These are phyloP conservation scores for Sphaerobolus stellatus DNA, from an alignment of 1,284 basidiomycete genomes.

Conservation along the genomic window DNA sequence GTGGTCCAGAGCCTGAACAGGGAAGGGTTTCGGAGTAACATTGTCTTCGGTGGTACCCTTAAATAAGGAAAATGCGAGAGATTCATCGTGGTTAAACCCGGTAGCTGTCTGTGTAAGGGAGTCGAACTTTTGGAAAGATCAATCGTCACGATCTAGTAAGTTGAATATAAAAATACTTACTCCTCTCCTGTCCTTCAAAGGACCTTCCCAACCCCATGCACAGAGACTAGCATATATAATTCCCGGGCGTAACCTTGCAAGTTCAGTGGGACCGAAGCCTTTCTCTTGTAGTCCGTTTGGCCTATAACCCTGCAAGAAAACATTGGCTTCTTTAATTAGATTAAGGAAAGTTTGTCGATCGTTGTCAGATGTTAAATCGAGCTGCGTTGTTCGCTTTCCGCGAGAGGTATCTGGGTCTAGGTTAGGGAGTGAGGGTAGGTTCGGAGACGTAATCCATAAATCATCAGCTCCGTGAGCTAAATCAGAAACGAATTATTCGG, in stretches of 20 bases:
- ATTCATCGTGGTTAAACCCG: conserved; percentile 63
- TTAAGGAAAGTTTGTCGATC: conserved; percentile 37
- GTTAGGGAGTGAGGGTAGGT: conserved; percentile 52
- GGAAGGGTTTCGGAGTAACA: conserved; percentile 47
- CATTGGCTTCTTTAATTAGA: conserved; percentile 49
- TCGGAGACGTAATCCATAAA: conserved; percentile 55
- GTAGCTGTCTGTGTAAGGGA: conserved; percentile 66
- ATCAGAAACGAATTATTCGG: no score
- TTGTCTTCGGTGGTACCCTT: conserved; percentile 17
- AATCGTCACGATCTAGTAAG: neutral
- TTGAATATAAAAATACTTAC: conserved; percentile 32
- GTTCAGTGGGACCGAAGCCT: conserved; percentile 49
- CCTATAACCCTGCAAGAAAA: conserved; percentile 68
- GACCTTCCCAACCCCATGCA: conserved; percentile 62
- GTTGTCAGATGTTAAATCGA: conserved; percentile 44
- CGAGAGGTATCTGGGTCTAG: conserved; percentile 63
- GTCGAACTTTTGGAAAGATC: conserved; percentile 50
- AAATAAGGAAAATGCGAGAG: conserved; percentile 42
- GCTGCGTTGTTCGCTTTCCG: conserved; percentile 64
- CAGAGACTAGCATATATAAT: conserved; percentile 58
- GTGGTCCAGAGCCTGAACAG: conserved; percentile 65
- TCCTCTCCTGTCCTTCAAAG: conserved; percentile 56
- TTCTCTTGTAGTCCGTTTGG: conserved; percentile 51
- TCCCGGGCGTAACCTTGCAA: conserved; percentile 45
- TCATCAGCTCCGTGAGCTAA: conserved; percentile 63